These are phyloP conservation scores for Phyllosticta citriasiana DNA, from an alignment of 2,329 filamentous ascomycete genomes.

Conservation along the genomic window DNA sequence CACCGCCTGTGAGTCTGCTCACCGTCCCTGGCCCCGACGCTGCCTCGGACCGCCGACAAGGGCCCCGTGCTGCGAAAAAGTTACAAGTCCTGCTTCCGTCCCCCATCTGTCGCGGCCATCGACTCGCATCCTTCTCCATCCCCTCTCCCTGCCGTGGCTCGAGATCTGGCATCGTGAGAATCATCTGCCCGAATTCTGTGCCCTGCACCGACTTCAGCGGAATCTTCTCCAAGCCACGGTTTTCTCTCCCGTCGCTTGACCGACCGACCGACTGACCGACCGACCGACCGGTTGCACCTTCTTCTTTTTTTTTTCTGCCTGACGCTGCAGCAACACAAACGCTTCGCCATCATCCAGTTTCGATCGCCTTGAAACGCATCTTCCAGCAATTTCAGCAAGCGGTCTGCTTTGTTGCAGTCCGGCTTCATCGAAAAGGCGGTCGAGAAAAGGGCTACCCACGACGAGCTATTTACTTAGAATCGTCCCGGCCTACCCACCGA, in stretches of 20 bases:
- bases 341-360: background rate
- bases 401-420: background rate
- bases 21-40: background rate
- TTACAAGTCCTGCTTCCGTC: background rate
- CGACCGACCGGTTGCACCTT: background rate
- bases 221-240: background rate
- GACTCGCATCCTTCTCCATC: background rate
- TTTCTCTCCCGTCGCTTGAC: background rate
- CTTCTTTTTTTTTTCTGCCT: background rate
- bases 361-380: background rate
- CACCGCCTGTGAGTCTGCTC: background rate
- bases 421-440: background rate
- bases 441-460: background rate
- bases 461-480: conserved; percentile 13
- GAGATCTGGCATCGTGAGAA: background rate
- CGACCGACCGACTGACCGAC: background rate
- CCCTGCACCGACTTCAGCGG: background rate
- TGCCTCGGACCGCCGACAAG: too few species aligned
- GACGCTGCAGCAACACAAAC: background rate
- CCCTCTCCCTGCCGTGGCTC: background rate
- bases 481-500: conserved; percentile 9
- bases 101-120: background rate
- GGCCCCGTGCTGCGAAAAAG: background rate
- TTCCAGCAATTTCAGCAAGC: background rate
- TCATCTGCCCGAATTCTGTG: background rate